Base-by-base conservation (phyloP, 352 stramenopile genomes). In the Phytopythium boreale region DNA sequence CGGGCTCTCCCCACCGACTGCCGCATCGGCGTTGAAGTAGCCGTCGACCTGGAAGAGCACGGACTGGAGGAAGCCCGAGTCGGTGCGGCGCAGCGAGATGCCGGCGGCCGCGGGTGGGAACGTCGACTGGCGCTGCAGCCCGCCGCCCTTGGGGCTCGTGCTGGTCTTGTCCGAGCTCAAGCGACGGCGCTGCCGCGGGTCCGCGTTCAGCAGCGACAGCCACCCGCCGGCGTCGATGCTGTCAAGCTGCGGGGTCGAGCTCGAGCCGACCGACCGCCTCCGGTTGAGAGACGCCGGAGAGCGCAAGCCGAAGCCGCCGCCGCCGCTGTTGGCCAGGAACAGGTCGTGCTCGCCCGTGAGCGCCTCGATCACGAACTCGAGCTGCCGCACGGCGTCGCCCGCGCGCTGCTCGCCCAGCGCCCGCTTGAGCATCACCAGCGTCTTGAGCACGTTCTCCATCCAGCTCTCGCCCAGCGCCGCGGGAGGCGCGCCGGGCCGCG, bases 361-460 rank as follows among this genome's bases (percentile, higher is more conserved):
- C 19, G 84, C 86, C 56, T 89, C 69, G 62, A 92, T 76, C 26
- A 90, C 80, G 57, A 85, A 87, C 43, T 92, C 81, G 27, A 92
- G 62, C 46, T 90, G 64, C 26, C 61, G 66, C 1, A 66, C 72
- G 34, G 68, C 71, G 17, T 75, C 64, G 4, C 37, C 39, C 50
- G 50, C 27, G 26, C 8, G 26, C n/a, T 70, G 47, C n/a, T 80
- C 71, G 27, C 85, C 75, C 27, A 64, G 74, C 29, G 62, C 62
- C 47, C 85, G 63, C 39, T 80, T 73, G 15, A 92, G 59, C 46
- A 82, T 66, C 29, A 71, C 64, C 11, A 92, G 66, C 34, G 79
- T 81, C 49, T 78, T 79, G 39, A 90, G 77, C 37, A 92, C 79
- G 67, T 88, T 83, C 59, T 89, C 83, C 83, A 92, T 89, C 66